A percentile compares a stretch with the other conserved stretches of the same genome.
These are phyloP conservation scores for Amylocystis lapponica DNA, from an alignment of 768 basidiomycete genomes.

Conservation along the genomic window DNA sequence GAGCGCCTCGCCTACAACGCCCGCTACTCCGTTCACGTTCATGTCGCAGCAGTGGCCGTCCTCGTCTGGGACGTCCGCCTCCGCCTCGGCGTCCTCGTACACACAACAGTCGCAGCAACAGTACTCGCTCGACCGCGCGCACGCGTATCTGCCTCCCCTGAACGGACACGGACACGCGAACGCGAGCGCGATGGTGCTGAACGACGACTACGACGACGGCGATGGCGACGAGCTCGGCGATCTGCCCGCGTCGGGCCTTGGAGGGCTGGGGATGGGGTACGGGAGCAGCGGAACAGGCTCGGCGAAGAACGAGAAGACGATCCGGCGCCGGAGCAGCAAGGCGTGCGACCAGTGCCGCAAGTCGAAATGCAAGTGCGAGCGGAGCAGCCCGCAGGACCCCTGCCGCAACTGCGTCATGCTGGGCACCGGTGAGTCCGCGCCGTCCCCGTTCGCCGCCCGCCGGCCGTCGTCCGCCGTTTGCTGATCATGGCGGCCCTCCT, in stretches of 20 bases:
- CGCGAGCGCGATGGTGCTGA: constrained; percentile 14
- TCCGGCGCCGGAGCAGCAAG: constrained; percentile 75
- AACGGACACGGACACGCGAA: constrained; percentile 14
- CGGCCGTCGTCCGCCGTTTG: background rate
- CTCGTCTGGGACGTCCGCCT: constrained; percentile 9
- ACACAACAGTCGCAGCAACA: constrained; percentile 11
- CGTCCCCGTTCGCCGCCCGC: constrained; percentile 3
- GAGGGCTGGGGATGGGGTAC: constrained; percentile 17
- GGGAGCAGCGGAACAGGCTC: constrained; percentile 14
- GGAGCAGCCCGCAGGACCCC: constrained; percentile 48
- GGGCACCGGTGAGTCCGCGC: constrained; percentile 50
- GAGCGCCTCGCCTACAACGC: constrained; percentile 14
- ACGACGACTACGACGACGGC: constrained; percentile 39
- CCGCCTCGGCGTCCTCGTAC: constrained; percentile 12
- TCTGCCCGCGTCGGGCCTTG: constrained; percentile 27
- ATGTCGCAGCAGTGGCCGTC: constrained; percentile 16
- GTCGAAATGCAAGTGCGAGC: constrained; percentile 73
- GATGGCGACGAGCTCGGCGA: constrained; percentile 61
- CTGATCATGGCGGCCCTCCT: background rate
- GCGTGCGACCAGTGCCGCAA: constrained; percentile 90
- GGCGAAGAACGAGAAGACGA: constrained; percentile 39
- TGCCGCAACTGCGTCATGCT: constrained; percentile 77
- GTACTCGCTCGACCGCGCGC: constrained; percentile 12
- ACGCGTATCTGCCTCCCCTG: constrained; percentile 12
- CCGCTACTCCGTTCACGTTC: constrained; percentile 21